Base-by-base conservation (phyloP, 2,329 filamentous ascomycete genomes). In the Didymella segeticola region DNA sequence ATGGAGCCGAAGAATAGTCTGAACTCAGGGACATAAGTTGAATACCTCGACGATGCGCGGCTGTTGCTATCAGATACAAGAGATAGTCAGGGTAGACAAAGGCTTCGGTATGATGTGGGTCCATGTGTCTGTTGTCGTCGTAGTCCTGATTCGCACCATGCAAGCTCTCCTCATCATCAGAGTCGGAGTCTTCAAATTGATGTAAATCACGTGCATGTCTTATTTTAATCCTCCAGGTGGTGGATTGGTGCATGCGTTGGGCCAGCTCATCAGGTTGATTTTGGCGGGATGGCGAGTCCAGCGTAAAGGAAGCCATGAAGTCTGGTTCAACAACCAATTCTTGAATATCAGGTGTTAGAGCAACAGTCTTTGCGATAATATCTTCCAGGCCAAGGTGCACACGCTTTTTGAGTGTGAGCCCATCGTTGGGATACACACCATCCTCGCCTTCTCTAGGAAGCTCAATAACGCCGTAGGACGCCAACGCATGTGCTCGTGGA, bases 231-330 rank as follows among this genome's bases (percentile, higher is more conserved):
- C 5, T 36, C 17, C 34, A 11, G 19, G 4, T 2, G 10, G 27
- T 22, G 12, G 25, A 14, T 5, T 11, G 11, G 11, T 23, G 11
- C 2, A 31, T 20, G n/a, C 22, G 42, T 17, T 19, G 20, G 7
- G 30, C 30, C 9, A n/a, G 33, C 33, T 47, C 31, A 14, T 30
- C 12, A 17, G 37, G 11, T 10, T 47, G 31, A 11, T 38, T 33
- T 20, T 37, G 33, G 11, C 43, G 31, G 15, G 23, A 29, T 3
- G 43, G 43, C 11, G 31, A 20, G 5, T 37, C 31, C 3, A 37
- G 15, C 43, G 23, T 37, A 15, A 47, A 37, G 11, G 23, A 47
- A n/a, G 43, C 31, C 17, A 47, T 22, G 33, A 47, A 30, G n/a
- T 27, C 15, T 5, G 33, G 5, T 12, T 47, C 23, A 17, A 47